Conservation (phyloP, 768 basidiomycete species). For the Serpula lacrymans region DNA sequence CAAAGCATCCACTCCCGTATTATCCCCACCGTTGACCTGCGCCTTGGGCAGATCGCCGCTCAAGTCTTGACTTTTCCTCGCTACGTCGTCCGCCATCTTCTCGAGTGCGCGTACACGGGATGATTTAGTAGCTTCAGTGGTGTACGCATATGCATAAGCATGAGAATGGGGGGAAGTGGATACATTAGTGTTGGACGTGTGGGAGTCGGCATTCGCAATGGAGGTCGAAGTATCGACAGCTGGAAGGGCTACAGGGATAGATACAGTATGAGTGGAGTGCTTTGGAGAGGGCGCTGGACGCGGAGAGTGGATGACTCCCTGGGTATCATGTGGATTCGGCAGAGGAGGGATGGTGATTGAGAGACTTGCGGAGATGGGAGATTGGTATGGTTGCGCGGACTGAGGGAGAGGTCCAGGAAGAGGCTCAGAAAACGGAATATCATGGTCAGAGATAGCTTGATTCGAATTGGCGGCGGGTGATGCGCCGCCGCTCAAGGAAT, state of each 20-base stretch:
- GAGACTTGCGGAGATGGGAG: no score
- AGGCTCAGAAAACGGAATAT: no score
- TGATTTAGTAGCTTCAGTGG: conserved; percentile 47
- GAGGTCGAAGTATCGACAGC: conserved; percentile 12
- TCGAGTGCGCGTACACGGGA: conserved; percentile 69
- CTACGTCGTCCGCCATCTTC: conserved; percentile 64
- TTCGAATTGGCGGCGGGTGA: no score
- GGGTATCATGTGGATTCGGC: conserved; percentile 29
- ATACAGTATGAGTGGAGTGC: conserved; percentile 32
- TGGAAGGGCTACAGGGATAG: no score
- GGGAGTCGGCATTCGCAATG: no score
- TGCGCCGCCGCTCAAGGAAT: no score
- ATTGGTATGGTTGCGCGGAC: conserved; percentile 29
- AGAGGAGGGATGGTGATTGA: conserved; percentile 20
- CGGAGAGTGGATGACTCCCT: conserved; percentile 54
- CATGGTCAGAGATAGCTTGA: no score
- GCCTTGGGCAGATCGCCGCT: conserved; percentile 21
- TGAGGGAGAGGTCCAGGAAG: conserved; percentile 36
- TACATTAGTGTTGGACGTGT: no score
- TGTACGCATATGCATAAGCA: no score
- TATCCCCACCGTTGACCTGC: no score
- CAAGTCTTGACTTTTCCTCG: conserved; percentile 21
- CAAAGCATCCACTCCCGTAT: conserved; percentile 14
- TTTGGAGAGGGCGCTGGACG: conserved; percentile 69
- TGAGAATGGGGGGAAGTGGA: no score